Percentiles rank a stretch among this genome's conserved stretches.
Evolutionary conservation across 1,284 basidiomycete species (phyloP).

Genomic region (Tetrapyrgos nigripes): DNA sequence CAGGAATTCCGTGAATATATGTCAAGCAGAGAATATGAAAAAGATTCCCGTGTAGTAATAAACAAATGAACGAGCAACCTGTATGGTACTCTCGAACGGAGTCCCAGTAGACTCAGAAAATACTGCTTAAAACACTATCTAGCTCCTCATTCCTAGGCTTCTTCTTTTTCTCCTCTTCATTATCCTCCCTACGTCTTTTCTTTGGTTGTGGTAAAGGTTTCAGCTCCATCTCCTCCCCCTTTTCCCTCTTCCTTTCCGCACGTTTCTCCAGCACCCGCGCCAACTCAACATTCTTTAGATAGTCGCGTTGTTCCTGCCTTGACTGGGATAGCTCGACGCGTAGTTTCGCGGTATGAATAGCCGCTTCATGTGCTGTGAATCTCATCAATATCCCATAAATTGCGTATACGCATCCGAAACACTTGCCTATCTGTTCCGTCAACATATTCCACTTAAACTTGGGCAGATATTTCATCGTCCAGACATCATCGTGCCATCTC

Average conservation of each 20-base stretch:
- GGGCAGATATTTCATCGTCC: slow-evolving; percentile 99
- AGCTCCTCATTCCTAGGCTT: slow-evolving; percentile 35
- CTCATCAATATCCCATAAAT: slow-evolving; percentile 16
- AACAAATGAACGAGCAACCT: no score
- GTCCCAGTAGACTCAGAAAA: slow-evolving; percentile 54
- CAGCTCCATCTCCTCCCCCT: slow-evolving; percentile 52
- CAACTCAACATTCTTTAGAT: slow-evolving; percentile 94
- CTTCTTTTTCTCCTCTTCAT: slow-evolving; percentile 16
- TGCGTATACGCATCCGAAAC: slow-evolving; percentile 2
- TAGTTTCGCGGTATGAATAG: slow-evolving; percentile 85
- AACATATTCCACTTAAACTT: slow-evolving; percentile 99
- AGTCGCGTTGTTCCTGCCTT: slow-evolving; percentile 89
- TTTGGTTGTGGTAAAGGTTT: slow-evolving; percentile 34
- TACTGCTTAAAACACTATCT: slow-evolving; percentile 56
- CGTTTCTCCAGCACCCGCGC: slow-evolving; percentile 92
- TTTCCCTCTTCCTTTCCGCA: slow-evolving; percentile 70
- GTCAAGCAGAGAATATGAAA: no score
- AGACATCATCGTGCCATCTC: slow-evolving; percentile 95
- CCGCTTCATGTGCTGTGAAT: slow-evolving; percentile 87
- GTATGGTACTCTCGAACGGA: no score
- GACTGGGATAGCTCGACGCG: slow-evolving; percentile 93
- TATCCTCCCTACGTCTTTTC: slow-evolving; percentile 33
- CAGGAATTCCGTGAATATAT: no score
- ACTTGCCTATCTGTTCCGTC: slow-evolving; percentile 96
- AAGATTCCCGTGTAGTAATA: no score